phyloP scores from a whole-genome alignment of 2,329 filamentous ascomycete species.

The Beauveria caledonica region DNA sequence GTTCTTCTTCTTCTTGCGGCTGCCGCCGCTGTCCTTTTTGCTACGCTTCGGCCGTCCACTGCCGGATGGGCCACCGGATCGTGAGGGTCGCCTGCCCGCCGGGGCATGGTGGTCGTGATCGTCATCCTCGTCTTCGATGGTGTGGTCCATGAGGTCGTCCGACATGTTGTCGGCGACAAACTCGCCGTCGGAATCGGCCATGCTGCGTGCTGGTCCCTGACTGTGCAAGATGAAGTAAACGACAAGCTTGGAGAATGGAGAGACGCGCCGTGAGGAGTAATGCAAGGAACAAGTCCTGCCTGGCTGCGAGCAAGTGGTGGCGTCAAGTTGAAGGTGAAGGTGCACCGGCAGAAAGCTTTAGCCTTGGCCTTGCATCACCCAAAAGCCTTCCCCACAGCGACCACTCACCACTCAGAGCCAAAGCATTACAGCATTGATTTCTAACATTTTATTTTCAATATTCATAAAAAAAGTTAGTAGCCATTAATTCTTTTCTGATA shows the following conservation, averaged over 20 bases:
- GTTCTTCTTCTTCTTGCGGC: slow-evolving; percentile 23
- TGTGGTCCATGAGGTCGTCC: slow-evolving; percentile 50
- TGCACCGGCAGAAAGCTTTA: slow-evolving; percentile 5
- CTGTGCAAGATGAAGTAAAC: neutral
- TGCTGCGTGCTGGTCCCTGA: slow-evolving; percentile 24
- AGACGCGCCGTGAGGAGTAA: neutral
- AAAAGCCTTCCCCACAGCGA: slow-evolving; percentile 6
- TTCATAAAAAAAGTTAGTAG: neutral
- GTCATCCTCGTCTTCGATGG: slow-evolving; percentile 30
- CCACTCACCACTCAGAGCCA: slow-evolving; percentile 5
- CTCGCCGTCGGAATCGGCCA: slow-evolving; percentile 69
- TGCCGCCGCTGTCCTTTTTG: neutral
- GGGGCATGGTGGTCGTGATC: slow-evolving; percentile 14
- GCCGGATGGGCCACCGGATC: slow-evolving; percentile 17
- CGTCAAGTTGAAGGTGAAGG: neutral
- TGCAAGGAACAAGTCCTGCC: neutral
- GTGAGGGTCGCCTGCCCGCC: slow-evolving; percentile 18
- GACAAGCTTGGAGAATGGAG: neutral
- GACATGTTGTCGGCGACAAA: slow-evolving; percentile 56
- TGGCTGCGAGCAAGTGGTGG: neutral
- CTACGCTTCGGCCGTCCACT: slow-evolving; percentile 9
- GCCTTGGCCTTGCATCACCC: neutral
- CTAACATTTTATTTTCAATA: neutral
- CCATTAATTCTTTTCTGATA: neutral
- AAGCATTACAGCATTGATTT: neutral